Percentiles rank a stretch among this genome's conserved stretches.
Evolutionary conservation across 2,329 filamentous ascomycete species (phyloP).

Genomic region (Shiraia sp.): DNA sequence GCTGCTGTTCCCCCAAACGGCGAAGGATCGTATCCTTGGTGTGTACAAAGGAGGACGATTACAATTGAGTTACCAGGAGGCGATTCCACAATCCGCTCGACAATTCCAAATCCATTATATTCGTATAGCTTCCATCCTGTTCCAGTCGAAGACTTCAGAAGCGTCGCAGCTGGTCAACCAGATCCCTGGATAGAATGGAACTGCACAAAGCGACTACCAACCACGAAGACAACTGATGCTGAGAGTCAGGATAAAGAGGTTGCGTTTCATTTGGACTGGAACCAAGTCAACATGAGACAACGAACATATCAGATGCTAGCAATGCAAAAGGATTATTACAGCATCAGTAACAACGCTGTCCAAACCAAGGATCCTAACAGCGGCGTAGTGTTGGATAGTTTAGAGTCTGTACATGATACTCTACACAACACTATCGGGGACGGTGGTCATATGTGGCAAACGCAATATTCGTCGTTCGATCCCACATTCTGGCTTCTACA

Average conservation of each 20-base stretch:
- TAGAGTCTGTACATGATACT: conserved; percentile 35
- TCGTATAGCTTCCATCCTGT: conserved; percentile 55
- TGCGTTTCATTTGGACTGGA: conserved; percentile 59
- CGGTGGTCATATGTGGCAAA: conserved; percentile 53
- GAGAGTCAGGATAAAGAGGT: conserved; percentile 27
- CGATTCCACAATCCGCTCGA: conserved; percentile 11
- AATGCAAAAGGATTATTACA: conserved; percentile 38
- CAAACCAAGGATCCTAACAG: background rate
- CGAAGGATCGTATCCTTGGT: conserved; percentile 40
- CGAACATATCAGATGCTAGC: conserved; percentile 67
- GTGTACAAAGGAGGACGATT: conserved; percentile 40
- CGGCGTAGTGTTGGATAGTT: conserved; percentile 17
- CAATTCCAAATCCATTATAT: conserved; percentile 49
- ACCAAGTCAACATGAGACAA: conserved; percentile 59
- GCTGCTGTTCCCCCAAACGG: conserved; percentile 42
- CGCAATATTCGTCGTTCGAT: conserved; percentile 78
- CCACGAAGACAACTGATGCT: conserved; percentile 14
- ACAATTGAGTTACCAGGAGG: conserved; percentile 37
- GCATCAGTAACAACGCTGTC: conserved; percentile 67
- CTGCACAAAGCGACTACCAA: conserved; percentile 49
- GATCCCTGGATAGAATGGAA: conserved; percentile 20
- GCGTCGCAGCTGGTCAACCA: conserved; percentile 6
- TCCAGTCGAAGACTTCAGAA: conserved; percentile 10
- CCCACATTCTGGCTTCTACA: conserved; percentile 81
- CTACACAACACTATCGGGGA: conserved; percentile 32